Base-by-base conservation (phyloP, 2,329 filamentous ascomycete genomes). In the Rugonectria rugulosa region DNA sequence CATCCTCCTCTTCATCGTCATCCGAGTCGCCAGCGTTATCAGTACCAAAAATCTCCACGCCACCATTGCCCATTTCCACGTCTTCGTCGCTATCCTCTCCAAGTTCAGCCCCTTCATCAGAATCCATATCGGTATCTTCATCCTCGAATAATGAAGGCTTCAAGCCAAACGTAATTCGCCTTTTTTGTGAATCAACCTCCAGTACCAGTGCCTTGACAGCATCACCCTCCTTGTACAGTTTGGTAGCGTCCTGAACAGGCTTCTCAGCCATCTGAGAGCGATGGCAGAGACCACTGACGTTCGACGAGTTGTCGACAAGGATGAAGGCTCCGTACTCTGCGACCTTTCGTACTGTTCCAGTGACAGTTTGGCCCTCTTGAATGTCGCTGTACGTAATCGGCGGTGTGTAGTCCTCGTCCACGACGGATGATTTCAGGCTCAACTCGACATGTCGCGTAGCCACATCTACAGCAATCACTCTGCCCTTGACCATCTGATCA, bases 301-400 rank as follows among this genome's bases (percentile, higher is more conserved):
- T 96, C 51, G 85, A 82, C 5, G 93, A 96, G 57, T 89, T 87
- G 72, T 97, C 92, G 17, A 99, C 80, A 37, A 96, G 85, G 65
- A 99, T 90, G 72, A 99, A 99, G 5, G 94, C 94, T 62, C 95
- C 95, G 71, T 93, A 99, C 26, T 97, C 90, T 69, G 96, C 91
- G 2, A 98, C 92, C 74, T 96, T 97, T 66, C 93, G 88, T 52
- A 99, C 86, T 70, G 91, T 96, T 43, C 93, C 95, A 11, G 91
- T 96, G 27, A 99, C 83, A 26, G 92, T 78, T 73, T 96, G 90
- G 6, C 92, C 93, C 59, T 84, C 78, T 69, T 89, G 86, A 53
- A 98, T 79, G 64, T 96, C 91, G n/a, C 82, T 81, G 59, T 94
- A 89, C 1, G 84, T 88, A n/a, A 88, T 72, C 2, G 86, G 88